Percentiles rank a stretch among this genome's conserved stretches.
Conservation (phyloP, 371 early-diverging fungal genomes). For the Neoconidiobolus thromboides region DNA sequence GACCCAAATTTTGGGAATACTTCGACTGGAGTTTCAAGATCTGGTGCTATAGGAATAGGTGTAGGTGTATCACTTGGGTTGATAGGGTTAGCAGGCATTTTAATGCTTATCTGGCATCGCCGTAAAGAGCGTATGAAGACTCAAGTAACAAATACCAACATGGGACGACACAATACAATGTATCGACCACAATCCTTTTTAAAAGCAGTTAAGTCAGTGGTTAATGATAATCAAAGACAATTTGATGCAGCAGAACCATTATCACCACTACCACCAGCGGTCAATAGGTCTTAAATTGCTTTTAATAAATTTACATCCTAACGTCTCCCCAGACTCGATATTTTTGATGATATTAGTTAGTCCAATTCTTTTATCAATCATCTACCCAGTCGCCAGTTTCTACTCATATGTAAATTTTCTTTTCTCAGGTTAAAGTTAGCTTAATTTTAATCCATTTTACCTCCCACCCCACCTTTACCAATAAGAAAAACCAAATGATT, state of each 20-base stretch:
- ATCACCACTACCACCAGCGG: not conserved
- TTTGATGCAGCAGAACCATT: not conserved
- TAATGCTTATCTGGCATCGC: not conserved
- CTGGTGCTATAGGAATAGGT: not conserved
- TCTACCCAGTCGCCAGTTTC: no score
- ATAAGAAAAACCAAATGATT: no score
- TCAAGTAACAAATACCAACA: not conserved
- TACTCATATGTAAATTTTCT: no score
- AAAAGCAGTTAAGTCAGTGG: not conserved
- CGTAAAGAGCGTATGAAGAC: not conserved
- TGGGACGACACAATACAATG: not conserved
- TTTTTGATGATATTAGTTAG: no score
- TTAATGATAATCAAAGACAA: not conserved
- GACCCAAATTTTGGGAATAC: not conserved
- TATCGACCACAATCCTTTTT: not conserved
- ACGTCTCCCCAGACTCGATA: no score
- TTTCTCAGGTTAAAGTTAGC: no score
- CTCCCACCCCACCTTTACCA: no score
- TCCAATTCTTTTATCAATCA: no score
- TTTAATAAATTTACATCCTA: no score
- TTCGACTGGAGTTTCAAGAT: not conserved
- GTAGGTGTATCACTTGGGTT: constrained; percentile 1
- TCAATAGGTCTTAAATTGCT: no score
- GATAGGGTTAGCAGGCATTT: not conserved
- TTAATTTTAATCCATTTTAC: no score